Base-by-base conservation (phyloP, 306 rosid genomes). In the Mimosa pudica region DNA sequence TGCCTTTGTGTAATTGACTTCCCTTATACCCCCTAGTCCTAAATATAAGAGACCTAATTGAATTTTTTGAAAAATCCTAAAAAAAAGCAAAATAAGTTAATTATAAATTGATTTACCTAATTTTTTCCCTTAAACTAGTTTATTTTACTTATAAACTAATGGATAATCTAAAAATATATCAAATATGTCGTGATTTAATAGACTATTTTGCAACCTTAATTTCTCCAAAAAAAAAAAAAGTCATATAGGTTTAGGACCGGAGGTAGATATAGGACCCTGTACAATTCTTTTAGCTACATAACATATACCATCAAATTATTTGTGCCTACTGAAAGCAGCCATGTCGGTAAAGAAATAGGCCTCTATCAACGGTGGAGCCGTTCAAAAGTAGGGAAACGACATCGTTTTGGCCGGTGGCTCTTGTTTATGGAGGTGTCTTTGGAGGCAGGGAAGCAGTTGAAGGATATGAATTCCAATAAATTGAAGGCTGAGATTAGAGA, bases 331-430 rank as follows among this genome's bases (percentile, higher is more conserved):
- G 47, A 42, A 36, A 74, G 74, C 84, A 73, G 80, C 84, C 78
- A 94, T 93, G 98, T 90, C 98, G 38, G 90, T 93, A 32, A 90
- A 83, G 93, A 95, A 93, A 82, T 86, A 92, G 81, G 42, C 77
- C n/a, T 95, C 99, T 66, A 81, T 86, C n/a, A 88, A 84, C 68
- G 74, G 80, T 7, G 86, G 75, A 75, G 3, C 6, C 1, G 67
- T 62, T 1, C 17, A 62, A 0, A 62, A 70, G 18, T 11, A 47
- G 0, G 68, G 6, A 88, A 80, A 79, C 70, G 76, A 0, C 79
- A 80, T 18, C 89, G 87, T 17, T 91, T 80, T 8, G 74, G 77
- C 49, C 92, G 87, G 0, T 83, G 87, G 70, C 88, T 81, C 60
- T 86, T 96, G 0, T 89, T 69, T 4, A 58, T 63, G 69, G 94